Conservation (phyloP, 805 yeast genomes). For the Candida tallmaniae region DNA sequence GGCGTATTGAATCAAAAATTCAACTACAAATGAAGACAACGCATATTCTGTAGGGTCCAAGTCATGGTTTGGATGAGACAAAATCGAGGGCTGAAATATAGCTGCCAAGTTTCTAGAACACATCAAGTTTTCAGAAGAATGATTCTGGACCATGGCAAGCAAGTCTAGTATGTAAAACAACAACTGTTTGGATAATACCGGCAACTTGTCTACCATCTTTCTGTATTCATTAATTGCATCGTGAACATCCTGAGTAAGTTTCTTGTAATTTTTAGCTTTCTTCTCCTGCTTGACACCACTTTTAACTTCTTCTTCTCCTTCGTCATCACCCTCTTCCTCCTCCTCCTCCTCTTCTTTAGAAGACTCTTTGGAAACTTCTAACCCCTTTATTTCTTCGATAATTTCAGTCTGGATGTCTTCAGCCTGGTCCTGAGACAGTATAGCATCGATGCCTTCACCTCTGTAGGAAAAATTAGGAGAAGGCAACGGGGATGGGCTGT, state of each 20-base stretch:
- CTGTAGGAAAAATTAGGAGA: too few relatives aligned
- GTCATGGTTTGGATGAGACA: constrained; percentile 90
- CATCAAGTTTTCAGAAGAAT: constrained; percentile 79
- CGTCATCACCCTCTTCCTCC: constrained; percentile 8
- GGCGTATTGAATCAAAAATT: constrained; percentile 83
- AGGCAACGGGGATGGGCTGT: too few relatives aligned
- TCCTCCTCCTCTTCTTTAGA: not conserved
- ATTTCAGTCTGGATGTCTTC: not conserved
- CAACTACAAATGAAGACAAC: constrained; percentile 78
- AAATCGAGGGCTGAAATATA: constrained; percentile 92
- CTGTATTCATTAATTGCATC: constrained; percentile 72
- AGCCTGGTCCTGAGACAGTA: not conserved
- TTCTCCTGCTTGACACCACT: constrained; percentile 12
- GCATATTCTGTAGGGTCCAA: constrained; percentile 91
- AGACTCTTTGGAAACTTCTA: not conserved
- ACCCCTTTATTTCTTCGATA: not conserved
- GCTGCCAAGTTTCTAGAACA: constrained; percentile 91
- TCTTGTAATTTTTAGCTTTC: constrained; percentile 48
- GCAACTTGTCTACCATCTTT: constrained; percentile 59
- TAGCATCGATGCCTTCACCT: not conserved
- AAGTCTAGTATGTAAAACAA: constrained; percentile 83
- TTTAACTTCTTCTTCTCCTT: constrained; percentile 1
- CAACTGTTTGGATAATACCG: constrained; percentile 74
- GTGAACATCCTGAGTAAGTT: constrained; percentile 58
- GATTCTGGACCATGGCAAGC: constrained; percentile 77